Percentiles rank a stretch among this genome's conserved stretches.
phyloP scores from a whole-genome alignment of 2,329 filamentous ascomycete genomes.

The Cadophora gregata region DNA sequence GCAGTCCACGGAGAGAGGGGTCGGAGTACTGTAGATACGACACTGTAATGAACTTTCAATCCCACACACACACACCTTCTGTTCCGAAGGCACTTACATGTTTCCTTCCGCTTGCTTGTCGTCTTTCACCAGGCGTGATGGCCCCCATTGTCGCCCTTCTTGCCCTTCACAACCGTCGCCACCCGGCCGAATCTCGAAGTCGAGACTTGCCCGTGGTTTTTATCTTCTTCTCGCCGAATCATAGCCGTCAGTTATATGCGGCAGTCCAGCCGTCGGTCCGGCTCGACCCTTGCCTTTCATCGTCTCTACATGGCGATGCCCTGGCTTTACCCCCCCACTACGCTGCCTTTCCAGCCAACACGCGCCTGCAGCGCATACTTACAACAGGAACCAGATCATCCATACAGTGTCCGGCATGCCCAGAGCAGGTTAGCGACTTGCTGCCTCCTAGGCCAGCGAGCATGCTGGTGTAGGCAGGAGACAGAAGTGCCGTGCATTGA shows the following conservation, averaged over 20 bases:
- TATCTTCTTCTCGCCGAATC: not conserved
- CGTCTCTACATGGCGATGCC: conserved; percentile 7
- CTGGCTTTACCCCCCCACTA: conserved; percentile 11
- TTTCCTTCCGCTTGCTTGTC: not conserved
- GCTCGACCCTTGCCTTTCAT: conserved; percentile 21
- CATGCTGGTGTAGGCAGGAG: conserved; percentile 6
- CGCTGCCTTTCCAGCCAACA: conserved; percentile 8
- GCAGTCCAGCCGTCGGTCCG: conserved; percentile 21
- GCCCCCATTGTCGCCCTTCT: conserved; percentile 7
- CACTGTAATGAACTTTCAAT: not conserved
- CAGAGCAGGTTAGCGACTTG: not conserved
- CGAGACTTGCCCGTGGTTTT: conserved; percentile 4
- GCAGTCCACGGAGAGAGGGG: conserved; percentile 1
- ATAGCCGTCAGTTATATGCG: conserved; percentile 16
- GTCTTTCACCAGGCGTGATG: conserved; percentile 2
- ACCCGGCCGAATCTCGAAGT: conserved; percentile 18
- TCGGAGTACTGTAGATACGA: not conserved
- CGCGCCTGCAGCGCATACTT: conserved; percentile 29
- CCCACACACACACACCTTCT: not conserved
- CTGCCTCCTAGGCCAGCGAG: not conserved
- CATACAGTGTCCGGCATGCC: not conserved
- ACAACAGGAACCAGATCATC: conserved; percentile 9
- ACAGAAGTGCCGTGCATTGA: conserved; percentile 21
- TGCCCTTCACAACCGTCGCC: not conserved
- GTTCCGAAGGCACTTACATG: not conserved